Evolutionary conservation across 768 basidiomycete genomes (phyloP).

Genomic region (Boletus tylopilopsis): DNA sequence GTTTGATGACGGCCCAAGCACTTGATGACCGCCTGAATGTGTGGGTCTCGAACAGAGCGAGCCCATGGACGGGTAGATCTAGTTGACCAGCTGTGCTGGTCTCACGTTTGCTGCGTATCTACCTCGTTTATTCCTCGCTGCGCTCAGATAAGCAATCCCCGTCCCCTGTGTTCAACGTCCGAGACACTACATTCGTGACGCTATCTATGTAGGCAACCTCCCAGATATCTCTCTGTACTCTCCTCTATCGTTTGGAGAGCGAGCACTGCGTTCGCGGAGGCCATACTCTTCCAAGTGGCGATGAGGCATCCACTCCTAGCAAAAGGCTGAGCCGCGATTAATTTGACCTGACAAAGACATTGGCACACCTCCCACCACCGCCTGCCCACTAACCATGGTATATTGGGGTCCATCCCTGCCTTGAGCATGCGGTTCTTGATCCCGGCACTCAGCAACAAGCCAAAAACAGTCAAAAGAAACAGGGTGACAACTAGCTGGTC

Average conservation of each 20-base stretch:
- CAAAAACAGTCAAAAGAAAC: slow-evolving; percentile 85
- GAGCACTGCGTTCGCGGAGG: slow-evolving; percentile 34
- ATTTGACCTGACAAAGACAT: slow-evolving; percentile 15
- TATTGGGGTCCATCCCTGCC: slow-evolving; percentile 62
- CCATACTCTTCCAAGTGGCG: slow-evolving; percentile 52
- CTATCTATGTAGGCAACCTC: slow-evolving; percentile 21
- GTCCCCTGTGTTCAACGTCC: background rate
- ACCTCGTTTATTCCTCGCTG: slow-evolving; percentile 22
- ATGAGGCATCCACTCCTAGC: slow-evolving; percentile 41
- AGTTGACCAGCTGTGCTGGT: slow-evolving; percentile 1
- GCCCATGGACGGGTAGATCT: slow-evolving; percentile 39
- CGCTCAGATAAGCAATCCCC: slow-evolving; percentile 6
- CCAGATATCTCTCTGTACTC: slow-evolving; percentile 45
- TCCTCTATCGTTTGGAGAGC: slow-evolving; percentile 34
- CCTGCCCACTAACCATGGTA: slow-evolving; percentile 59
- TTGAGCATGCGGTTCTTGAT: slow-evolving; percentile 80
- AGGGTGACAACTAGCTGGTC: slow-evolving; percentile 92
- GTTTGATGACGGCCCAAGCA: slow-evolving; percentile 37
- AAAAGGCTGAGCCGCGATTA: slow-evolving; percentile 15
- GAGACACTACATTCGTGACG: slow-evolving; percentile 1
- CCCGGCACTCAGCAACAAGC: slow-evolving; percentile 78
- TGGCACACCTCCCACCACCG: slow-evolving; percentile 82
- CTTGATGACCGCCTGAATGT: slow-evolving; percentile 45
- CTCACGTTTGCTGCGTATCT: slow-evolving; percentile 17
- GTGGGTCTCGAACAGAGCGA: slow-evolving; percentile 53